phyloP scores from a whole-genome alignment of 257 asterid species.

The Orobanche coerulescens region DNA sequence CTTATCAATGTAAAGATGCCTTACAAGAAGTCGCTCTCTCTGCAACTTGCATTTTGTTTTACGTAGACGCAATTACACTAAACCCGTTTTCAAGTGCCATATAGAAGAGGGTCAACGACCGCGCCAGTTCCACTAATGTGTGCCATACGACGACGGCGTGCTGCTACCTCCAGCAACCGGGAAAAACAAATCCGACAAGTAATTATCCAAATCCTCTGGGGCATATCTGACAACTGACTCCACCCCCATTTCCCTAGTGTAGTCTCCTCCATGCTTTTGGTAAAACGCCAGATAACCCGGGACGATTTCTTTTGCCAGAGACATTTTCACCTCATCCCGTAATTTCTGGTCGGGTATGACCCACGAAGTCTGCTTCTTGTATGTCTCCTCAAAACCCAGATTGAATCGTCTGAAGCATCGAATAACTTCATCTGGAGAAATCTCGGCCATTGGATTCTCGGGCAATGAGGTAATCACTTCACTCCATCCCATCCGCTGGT shows the following conservation, averaged over 20 bases:
- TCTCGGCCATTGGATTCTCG: slow-evolving; percentile 36
- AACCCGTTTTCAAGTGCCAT: no score
- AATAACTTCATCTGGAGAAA: slow-evolving; percentile 24
- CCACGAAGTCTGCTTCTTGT: slow-evolving; percentile 47
- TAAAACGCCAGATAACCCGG: slow-evolving; percentile 37
- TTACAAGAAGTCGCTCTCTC: no score
- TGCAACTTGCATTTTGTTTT: no score
- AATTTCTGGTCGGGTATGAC: slow-evolving; percentile 54
- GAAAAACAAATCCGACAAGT: slow-evolving; percentile 55
- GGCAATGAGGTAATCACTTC: slow-evolving; percentile 40
- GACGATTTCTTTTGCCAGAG: slow-evolving; percentile 29
- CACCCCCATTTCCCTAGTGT: slow-evolving; percentile 8
- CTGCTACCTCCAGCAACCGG: slow-evolving; percentile 19
- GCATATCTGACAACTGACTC: slow-evolving; percentile 55
- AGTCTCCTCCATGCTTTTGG: slow-evolving; percentile 22
- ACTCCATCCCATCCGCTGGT: slow-evolving; percentile 49
- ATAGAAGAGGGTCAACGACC: no score
- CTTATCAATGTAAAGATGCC: no score
- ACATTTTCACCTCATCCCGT: slow-evolving; percentile 38
- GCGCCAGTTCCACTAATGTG: no score
- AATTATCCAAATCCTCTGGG: slow-evolving; percentile 72
- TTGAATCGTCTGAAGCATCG: slow-evolving; percentile 39
- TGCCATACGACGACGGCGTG: slow-evolving; percentile 27
- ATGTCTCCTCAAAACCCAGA: slow-evolving; percentile 40
- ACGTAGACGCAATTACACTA: no score